Percentiles rank a stretch among this genome's conserved stretches.
These are phyloP conservation scores for Smittium mucronatum DNA, from an alignment of 371 early-diverging fungal species.

Conservation along the genomic window DNA sequence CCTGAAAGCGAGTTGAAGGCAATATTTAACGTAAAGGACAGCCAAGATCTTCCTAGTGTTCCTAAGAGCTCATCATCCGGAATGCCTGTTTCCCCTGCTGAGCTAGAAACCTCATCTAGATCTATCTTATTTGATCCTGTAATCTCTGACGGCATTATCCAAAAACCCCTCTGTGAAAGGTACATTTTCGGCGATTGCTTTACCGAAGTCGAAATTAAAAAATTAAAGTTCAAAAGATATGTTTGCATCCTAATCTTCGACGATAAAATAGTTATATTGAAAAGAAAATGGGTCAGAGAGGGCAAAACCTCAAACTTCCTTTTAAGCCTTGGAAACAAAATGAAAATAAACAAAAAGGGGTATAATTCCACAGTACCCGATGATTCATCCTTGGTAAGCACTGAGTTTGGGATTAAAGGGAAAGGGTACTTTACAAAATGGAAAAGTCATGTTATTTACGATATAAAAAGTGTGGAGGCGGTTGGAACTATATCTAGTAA, in stretches of 20 bases:
- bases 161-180: slow-evolving; percentile 36
- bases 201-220: slow-evolving; percentile 42
- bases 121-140: slow-evolving; percentile 41
- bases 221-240: slow-evolving; percentile 43
- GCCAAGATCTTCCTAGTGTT: slow-evolving; percentile 27
- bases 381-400: slow-evolving; percentile 34
- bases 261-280: slow-evolving; percentile 43
- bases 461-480: slow-evolving; percentile 40
- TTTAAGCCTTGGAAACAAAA: slow-evolving; percentile 34
- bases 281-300: slow-evolving; percentile 46
- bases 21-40: slow-evolving; percentile 35
- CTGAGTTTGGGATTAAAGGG: slow-evolving; percentile 38
- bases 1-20: slow-evolving; percentile 43
- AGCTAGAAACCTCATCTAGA: slow-evolving; percentile 40
- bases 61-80: slow-evolving; percentile 33
- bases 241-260: slow-evolving; percentile 46
- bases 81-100: slow-evolving; percentile 39
- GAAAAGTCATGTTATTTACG: slow-evolving; percentile 46
- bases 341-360: slow-evolving; percentile 26
- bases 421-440: slow-evolving; percentile 52
- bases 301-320: slow-evolving; percentile 38
- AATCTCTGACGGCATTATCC: slow-evolving; percentile 25
- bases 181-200: slow-evolving; percentile 52
- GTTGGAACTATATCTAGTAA: slow-evolving; percentile 39
- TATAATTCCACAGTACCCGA: slow-evolving; percentile 24